phyloP scores from a whole-genome alignment of 495 filamentous ascomycete genomes.

The Trichoderma reesei region DNA sequence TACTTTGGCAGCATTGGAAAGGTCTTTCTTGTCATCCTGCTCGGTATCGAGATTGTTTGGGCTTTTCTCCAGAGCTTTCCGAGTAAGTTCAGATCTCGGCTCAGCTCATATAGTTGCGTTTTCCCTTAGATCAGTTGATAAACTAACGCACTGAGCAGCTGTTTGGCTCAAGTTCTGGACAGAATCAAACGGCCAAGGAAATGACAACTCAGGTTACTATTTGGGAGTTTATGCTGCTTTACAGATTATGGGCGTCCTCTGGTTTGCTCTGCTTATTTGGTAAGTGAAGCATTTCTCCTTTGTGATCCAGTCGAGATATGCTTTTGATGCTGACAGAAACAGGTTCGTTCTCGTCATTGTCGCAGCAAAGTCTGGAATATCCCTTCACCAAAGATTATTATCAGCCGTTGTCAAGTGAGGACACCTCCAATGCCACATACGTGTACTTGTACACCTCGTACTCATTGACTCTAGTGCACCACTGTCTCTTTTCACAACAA shows the following conservation, averaged over 20 bases:
- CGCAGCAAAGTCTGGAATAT: conserved; percentile 12
- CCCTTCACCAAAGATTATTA: conserved; percentile 15
- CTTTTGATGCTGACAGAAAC: background rate
- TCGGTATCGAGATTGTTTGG: conserved; percentile 17
- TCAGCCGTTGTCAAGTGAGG: conserved; percentile 11
- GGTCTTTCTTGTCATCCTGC: conserved; percentile 15
- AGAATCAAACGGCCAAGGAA: conserved; percentile 14
- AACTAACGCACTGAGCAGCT: conserved; percentile 15
- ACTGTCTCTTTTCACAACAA: conserved; percentile 25
- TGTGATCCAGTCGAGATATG: background rate
- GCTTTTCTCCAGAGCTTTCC: conserved; percentile 12
- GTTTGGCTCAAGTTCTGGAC: conserved; percentile 30
- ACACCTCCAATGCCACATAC: too few relatives aligned
- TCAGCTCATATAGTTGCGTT: background rate
- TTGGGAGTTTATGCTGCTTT: conserved; percentile 24
- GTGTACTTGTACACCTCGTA: background rate
- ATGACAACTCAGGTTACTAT: conserved; percentile 18
- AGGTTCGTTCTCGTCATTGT: conserved; percentile 9
- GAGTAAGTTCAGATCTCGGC: conserved; percentile 1
- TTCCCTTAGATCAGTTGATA: background rate
- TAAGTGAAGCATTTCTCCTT: background rate
- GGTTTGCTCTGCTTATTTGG: conserved; percentile 9
- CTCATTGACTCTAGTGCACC: conserved; percentile 14
- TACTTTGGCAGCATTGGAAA: conserved; percentile 25
- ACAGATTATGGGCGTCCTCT: conserved; percentile 15